Evolutionary conservation across 2,329 filamentous ascomycete species (phyloP).

Genomic region (Colletotrichum paranaense): DNA sequence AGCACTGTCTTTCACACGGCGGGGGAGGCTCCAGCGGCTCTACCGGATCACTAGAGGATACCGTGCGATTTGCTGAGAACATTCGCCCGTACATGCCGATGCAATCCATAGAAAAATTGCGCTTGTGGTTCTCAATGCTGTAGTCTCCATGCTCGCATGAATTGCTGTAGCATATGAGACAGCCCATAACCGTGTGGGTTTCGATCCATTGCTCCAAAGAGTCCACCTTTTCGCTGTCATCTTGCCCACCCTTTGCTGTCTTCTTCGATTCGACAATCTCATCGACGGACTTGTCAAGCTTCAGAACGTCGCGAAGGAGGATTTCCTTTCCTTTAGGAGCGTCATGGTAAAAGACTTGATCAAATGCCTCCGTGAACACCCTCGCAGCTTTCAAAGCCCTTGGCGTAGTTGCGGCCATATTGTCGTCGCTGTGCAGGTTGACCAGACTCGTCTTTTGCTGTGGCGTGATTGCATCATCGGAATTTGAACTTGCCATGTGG

Average conservation of each 20-base stretch:
- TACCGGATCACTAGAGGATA: slow-evolving; percentile 16
- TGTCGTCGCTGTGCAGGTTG: slow-evolving; percentile 57
- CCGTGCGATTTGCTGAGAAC: slow-evolving; percentile 30
- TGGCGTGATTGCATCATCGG: slow-evolving; percentile 61
- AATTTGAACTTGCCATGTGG: slow-evolving; percentile 62
- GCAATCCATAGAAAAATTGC: slow-evolving; percentile 63
- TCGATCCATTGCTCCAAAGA: slow-evolving; percentile 52
- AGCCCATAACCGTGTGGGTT: slow-evolving; percentile 67
- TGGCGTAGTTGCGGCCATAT: slow-evolving; percentile 50
- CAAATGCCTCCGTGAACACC: slow-evolving; percentile 68
- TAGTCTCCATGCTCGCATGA: slow-evolving; percentile 73
- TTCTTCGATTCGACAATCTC: slow-evolving; percentile 65
- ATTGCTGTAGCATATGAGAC: slow-evolving; percentile 69
- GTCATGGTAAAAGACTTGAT: slow-evolving; percentile 61
- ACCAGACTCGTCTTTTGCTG: slow-evolving; percentile 65
- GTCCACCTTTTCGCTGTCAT: slow-evolving; percentile 46
- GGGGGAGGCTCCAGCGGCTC: slow-evolving; percentile 30
- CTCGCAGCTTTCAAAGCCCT: slow-evolving; percentile 53
- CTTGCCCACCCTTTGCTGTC: slow-evolving; percentile 58
- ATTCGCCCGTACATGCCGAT: slow-evolving; percentile 36
- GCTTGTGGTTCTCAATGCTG: slow-evolving; percentile 61
- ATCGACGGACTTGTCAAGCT: slow-evolving; percentile 65
- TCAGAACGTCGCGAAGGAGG: slow-evolving; percentile 62
- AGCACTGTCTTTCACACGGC: slow-evolving; percentile 57
- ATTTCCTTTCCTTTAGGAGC: slow-evolving; percentile 50